These are phyloP conservation scores for Zanthoxylum bungeanum DNA, from an alignment of 345 rosid species.

Conservation along the genomic window DNA sequence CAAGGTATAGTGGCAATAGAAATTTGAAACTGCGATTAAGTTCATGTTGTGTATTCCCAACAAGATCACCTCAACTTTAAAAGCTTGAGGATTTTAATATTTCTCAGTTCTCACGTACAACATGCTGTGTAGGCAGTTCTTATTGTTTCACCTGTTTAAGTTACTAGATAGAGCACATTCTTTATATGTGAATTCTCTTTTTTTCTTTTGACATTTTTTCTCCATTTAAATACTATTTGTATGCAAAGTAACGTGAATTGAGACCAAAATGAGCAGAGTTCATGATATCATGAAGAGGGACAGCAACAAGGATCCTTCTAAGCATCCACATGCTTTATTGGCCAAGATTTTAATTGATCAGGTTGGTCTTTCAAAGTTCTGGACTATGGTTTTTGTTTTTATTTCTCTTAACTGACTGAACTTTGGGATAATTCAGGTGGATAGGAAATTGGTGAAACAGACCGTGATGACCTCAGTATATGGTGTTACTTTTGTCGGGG, in stretches of 20 bases:
- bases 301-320: slow-evolving; percentile 70
- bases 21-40: not conserved
- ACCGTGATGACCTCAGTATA: slow-evolving; percentile 99
- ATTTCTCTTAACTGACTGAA: slow-evolving; percentile 8
- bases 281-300: slow-evolving; percentile 82
- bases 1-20: not conserved
- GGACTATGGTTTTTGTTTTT: not conserved
- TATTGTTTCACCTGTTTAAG: not conserved
- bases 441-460: slow-evolving; percentile 90
- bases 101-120: not conserved
- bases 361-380: slow-evolving; percentile 39
- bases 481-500: slow-evolving; percentile 97
- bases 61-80: not conserved
- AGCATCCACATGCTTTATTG: slow-evolving; percentile 63
- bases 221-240: not conserved
- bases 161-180: not conserved
- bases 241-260: not conserved
- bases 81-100: not conserved
- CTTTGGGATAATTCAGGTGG: slow-evolving; percentile 64
- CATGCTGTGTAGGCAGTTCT: not conserved
- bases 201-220: not conserved
- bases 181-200: not conserved
- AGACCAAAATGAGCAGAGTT: slow-evolving; percentile 49
- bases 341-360: slow-evolving; percentile 81
- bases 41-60: not conserved